Conservation (phyloP, 306 rosid genomes). For the Inga oerstediana region DNA sequence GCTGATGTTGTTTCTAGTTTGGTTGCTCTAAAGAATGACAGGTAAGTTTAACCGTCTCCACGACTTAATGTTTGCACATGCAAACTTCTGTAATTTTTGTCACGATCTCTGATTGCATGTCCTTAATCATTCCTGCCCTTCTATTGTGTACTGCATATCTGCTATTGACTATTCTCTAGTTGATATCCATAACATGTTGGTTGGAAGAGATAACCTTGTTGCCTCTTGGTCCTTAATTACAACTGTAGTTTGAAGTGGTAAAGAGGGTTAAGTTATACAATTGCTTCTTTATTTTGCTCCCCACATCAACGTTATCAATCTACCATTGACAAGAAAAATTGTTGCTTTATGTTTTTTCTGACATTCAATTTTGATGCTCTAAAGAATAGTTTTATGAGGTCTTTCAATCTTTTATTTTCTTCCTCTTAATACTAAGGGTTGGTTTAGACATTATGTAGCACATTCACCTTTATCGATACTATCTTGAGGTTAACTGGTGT, state of each 20-base stretch:
- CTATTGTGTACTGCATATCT: neutral
- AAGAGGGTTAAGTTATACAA: neutral
- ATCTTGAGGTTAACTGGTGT: slow-evolving; percentile 26
- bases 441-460: neutral
- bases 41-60: slow-evolving; percentile 50
- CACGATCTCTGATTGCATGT: neutral
- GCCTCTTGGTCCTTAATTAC: neutral
- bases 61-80: neutral
- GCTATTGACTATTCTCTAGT: neutral
- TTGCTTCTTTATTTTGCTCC: neutral
- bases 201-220: neutral
- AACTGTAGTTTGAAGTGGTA: neutral
- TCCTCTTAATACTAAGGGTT: neutral
- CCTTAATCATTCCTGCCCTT: neutral
- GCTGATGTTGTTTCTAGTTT: slow-evolving; percentile 92
- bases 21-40: slow-evolving; percentile 82
- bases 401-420: neutral
- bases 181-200: neutral
- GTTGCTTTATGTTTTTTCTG: neutral
- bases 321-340: neutral
- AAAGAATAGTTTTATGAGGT: neutral
- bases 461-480: neutral
- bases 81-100: neutral
- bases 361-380: neutral
- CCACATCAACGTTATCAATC: neutral